A percentile compares a stretch with the other conserved stretches of the same genome.
These are phyloP conservation scores for Dendrobium chrysotoxum DNA, from an alignment of 106 monocot species.

Conservation along the genomic window DNA sequence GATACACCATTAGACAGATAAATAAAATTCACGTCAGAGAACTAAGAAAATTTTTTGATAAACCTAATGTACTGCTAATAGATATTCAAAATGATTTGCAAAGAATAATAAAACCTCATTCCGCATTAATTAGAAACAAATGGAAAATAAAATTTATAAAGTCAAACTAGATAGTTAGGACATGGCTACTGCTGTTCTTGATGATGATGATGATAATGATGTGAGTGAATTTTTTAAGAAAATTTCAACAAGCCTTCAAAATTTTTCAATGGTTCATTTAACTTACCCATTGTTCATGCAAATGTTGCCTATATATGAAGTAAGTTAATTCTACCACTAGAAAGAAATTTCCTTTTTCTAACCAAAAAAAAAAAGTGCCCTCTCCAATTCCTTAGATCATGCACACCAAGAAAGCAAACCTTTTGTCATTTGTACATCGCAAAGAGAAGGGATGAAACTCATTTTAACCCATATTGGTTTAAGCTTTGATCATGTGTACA, in stretches of 20 bases:
- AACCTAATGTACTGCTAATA: too few relatives aligned
- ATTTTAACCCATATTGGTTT: neutral
- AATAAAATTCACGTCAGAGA: neutral
- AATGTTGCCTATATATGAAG: neutral
- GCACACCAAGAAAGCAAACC: neutral
- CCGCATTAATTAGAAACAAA: neutral
- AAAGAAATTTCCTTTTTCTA: neutral
- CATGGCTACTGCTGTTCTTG: neutral
- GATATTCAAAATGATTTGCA: neutral
- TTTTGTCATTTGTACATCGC: neutral
- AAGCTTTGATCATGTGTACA: neutral
- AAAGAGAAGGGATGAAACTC: neutral
- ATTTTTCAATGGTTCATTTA: neutral
- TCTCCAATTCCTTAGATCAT: neutral
- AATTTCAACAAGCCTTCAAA: neutral
- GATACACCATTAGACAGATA: neutral
- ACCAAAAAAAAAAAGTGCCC: neutral
- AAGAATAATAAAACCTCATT: neutral
- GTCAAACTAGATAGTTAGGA: neutral
- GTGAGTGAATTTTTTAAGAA: too few relatives aligned
- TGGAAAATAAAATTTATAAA: neutral
- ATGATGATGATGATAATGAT: neutral
- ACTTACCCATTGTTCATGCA: neutral
- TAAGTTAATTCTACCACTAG: neutral
- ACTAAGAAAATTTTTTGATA: neutral